Evolutionary conservation across 1,139 yeast species (phyloP).

Genomic region (Saccharomyces pastorianus): DNA sequence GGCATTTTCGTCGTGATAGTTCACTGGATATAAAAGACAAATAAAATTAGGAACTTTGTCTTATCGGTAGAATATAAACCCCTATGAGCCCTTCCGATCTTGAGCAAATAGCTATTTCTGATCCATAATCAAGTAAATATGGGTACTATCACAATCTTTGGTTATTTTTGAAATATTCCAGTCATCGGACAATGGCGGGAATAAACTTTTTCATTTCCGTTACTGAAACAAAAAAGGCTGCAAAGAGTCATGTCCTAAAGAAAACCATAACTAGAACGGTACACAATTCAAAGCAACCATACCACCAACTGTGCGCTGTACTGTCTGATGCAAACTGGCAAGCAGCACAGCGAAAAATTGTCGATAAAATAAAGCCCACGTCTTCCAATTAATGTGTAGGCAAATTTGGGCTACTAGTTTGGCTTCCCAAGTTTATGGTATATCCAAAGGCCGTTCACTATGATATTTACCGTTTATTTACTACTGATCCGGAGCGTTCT

Average conservation of each 20-base stretch:
- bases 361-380: background rate
- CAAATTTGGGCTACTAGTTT: background rate
- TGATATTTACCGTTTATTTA: background rate
- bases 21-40: background rate
- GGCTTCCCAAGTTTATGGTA: background rate
- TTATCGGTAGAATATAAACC: background rate
- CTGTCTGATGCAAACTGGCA: background rate
- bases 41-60: background rate
- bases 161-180: background rate
- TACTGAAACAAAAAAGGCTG: background rate
- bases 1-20: constrained; percentile 15
- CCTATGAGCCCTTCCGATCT: background rate
- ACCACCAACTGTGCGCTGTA: background rate
- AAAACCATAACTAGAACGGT: background rate
- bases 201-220: background rate
- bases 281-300: background rate
- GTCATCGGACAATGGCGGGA: background rate
- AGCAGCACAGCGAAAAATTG: background rate
- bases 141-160: background rate
- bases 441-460: background rate
- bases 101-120: background rate
- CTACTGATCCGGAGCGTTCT: background rate
- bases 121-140: background rate
- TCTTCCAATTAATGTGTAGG: background rate
- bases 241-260: background rate